Conservation (phyloP, 2,329 filamentous ascomycete species). For the Sclerotinia borealis region DNA sequence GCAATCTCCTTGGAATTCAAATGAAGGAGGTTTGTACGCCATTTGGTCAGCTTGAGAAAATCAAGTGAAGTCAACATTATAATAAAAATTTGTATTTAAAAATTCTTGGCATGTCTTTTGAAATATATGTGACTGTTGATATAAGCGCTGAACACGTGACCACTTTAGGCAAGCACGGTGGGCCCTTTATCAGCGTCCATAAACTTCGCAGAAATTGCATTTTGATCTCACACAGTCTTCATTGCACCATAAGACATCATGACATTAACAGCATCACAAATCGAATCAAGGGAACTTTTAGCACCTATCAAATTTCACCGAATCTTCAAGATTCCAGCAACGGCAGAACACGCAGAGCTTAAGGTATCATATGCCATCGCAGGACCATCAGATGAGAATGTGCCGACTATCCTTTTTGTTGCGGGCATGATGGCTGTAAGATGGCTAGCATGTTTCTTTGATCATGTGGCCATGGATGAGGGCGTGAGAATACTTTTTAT, state of each 20-base stretch:
- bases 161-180: background rate
- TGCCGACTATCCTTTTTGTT: slow-evolving; percentile 34
- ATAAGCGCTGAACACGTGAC: background rate
- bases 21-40: background rate
- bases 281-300: slow-evolving; percentile 16
- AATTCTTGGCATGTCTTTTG: background rate
- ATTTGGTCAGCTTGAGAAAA: background rate
- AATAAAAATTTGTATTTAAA: slow-evolving; percentile 2
- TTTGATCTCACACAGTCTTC: background rate
- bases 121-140: background rate
- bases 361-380: slow-evolving; percentile 27
- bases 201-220: background rate
- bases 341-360: slow-evolving; percentile 20
- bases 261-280: slow-evolving; percentile 11
- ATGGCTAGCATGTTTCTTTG: slow-evolving; percentile 27
- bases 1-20: background rate
- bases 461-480: slow-evolving; percentile 30
- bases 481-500: slow-evolving; percentile 36
- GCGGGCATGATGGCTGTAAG: slow-evolving; percentile 36
- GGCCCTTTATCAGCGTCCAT: background rate
- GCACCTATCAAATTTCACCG: slow-evolving; percentile 25
- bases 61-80: background rate
- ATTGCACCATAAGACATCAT: background rate
- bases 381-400: slow-evolving; percentile 24
- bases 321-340: slow-evolving; percentile 24